Evolutionary conservation across 1,284 basidiomycete genomes (phyloP).

Genomic region (Cystobasidium sp.): DNA sequence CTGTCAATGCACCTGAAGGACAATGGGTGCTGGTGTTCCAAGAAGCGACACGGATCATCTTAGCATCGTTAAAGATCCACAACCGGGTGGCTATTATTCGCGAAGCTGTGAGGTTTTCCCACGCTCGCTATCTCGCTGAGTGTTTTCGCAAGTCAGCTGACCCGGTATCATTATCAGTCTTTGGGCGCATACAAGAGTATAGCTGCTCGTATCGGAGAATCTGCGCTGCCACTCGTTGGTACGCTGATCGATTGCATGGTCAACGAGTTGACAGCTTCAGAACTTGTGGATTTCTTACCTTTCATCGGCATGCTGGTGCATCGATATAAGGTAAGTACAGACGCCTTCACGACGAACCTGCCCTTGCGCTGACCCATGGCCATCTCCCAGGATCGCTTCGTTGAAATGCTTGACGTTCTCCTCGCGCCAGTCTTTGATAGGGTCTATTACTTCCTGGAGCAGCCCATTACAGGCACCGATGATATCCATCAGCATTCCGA

Average conservation of each 20-base stretch:
- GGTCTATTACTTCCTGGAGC: conserved; percentile 78
- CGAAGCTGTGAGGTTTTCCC: conserved; percentile 76
- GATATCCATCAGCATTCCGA: conserved; percentile 81
- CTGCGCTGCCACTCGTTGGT: conserved; percentile 71
- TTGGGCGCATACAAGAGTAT: conserved; percentile 93
- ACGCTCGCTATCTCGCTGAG: no score
- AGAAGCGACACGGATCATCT: conserved; percentile 83
- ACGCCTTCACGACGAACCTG: no score
- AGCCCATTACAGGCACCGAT: conserved; percentile 86
- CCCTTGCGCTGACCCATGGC: conserved; percentile 38
- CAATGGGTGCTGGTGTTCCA: conserved; percentile 80
- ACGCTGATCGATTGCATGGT: conserved; percentile 85
- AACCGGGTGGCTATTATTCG: conserved; percentile 84
- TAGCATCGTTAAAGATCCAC: conserved; percentile 85
- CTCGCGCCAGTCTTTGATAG: conserved; percentile 83
- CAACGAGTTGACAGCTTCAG: conserved; percentile 85
- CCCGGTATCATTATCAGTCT: conserved; percentile 64
- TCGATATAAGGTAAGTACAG: conserved; percentile 90
- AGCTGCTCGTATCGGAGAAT: conserved; percentile 82
- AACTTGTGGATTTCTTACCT: conserved; percentile 92
- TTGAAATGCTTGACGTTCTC: conserved; percentile 85
- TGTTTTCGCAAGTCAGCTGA: conserved; percentile 6
- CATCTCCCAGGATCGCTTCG: conserved; percentile 69
- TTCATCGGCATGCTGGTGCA: conserved; percentile 91
- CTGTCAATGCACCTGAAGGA: conserved; percentile 71